These are phyloP conservation scores for Platanus orientalis DNA, from an alignment of 164 flowering plant genomes.

Conservation along the genomic window DNA sequence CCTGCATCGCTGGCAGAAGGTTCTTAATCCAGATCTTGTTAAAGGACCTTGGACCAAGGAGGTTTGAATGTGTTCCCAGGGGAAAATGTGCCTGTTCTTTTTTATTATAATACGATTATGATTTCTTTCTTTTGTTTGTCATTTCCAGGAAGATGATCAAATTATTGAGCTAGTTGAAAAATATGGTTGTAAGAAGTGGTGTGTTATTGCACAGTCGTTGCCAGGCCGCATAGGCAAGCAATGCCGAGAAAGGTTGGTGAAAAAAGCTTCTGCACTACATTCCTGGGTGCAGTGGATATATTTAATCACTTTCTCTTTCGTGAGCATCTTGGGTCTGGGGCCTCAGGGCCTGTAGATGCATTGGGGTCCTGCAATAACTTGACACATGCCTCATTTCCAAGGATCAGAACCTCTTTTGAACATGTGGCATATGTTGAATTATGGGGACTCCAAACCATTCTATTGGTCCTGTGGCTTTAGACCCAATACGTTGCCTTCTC, in stretches of 20 bases:
- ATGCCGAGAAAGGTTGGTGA: slow-evolving; percentile 85
- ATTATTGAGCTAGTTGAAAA: slow-evolving; percentile 64
- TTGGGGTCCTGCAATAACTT: no score
- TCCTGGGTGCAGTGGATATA: no score
- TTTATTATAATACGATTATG: not conserved
- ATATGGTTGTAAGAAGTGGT: slow-evolving; percentile 94
- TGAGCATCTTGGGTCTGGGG: no score
- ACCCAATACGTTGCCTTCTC: no score
- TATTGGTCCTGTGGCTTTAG: no score
- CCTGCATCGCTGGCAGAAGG: slow-evolving; percentile 98
- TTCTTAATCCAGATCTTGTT: slow-evolving; percentile 92
- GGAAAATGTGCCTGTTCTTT: slow-evolving; percentile 1
- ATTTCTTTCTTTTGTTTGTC: slow-evolving; percentile 14
- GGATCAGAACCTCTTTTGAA: no score
- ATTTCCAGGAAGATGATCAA: slow-evolving; percentile 80
- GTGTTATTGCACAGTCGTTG: slow-evolving; percentile 82
- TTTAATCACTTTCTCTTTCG: no score
- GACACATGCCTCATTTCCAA: no score
- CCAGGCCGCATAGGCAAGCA: slow-evolving; percentile 98
- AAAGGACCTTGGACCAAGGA: slow-evolving; percentile 99
- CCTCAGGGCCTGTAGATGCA: no score
- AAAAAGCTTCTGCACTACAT: no score
- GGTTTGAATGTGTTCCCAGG: slow-evolving; percentile 33
- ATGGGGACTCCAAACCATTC: no score
- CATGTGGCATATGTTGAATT: no score